These are phyloP conservation scores for Ogataea paradorogensis DNA, from an alignment of 805 yeast genomes.

Conservation along the genomic window DNA sequence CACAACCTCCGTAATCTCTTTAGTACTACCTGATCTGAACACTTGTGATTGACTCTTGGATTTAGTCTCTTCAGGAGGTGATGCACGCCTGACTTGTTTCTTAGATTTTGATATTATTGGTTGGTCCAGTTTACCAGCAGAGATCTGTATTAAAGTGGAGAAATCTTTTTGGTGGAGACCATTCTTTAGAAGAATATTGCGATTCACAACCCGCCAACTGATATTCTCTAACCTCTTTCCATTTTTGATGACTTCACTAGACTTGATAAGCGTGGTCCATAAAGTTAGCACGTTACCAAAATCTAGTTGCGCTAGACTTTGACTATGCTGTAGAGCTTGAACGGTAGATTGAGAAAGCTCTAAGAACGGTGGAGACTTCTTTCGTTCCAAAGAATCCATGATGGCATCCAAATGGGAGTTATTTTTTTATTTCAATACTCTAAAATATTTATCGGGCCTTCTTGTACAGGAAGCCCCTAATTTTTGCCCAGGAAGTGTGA, in stretches of 20 bases:
- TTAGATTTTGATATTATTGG: conserved; percentile 1
- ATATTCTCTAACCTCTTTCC: conserved; percentile 36
- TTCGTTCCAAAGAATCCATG: conserved; percentile 25
- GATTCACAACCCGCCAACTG: conserved; percentile 36
- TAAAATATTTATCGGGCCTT: conserved; percentile 8
- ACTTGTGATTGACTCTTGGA: conserved; percentile 17
- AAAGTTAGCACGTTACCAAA: conserved; percentile 39
- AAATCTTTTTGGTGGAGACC: conserved; percentile 27
- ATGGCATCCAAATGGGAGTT: conserved; percentile 2
- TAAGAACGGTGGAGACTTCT: conserved; percentile 31
- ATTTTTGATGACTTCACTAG: conserved; percentile 31
- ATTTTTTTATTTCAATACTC: conserved; percentile 1
- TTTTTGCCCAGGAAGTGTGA: conserved; percentile 11
- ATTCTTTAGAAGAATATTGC: conserved; percentile 26
- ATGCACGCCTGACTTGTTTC: neutral
- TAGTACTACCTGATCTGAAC: conserved; percentile 19
- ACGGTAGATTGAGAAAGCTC: conserved; percentile 31
- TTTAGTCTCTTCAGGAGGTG: conserved; percentile 1
- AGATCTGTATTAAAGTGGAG: conserved; percentile 28
- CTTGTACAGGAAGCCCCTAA: conserved; percentile 1
- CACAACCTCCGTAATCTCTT: conserved; percentile 29
- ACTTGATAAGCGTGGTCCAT: conserved; percentile 39
- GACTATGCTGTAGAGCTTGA: conserved; percentile 22
- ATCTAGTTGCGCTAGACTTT: conserved; percentile 28
- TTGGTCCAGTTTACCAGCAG: conserved; percentile 17